phyloP scores from a whole-genome alignment of 768 basidiomycete species.

The Pisolithus albus region DNA sequence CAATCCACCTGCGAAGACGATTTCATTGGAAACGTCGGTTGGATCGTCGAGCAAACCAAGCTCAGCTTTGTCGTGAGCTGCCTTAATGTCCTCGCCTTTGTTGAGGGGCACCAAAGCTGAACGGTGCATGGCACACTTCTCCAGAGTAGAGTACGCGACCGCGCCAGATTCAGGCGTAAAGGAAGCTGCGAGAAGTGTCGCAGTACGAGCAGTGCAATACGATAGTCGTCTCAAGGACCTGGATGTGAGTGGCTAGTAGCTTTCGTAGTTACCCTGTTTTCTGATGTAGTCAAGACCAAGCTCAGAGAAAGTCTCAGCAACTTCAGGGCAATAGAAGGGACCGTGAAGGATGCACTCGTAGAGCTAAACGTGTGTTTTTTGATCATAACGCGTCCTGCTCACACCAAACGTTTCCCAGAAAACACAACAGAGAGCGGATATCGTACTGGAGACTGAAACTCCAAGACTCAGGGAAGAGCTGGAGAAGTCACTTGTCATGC shows the following conservation, averaged over 20 bases:
- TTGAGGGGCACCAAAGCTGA: constrained; percentile 11
- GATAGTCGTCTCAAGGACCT: constrained; percentile 57
- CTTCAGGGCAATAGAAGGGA: constrained; percentile 65
- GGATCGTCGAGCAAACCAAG: constrained; percentile 2
- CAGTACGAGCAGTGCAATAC: constrained; percentile 41
- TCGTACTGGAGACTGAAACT: constrained; percentile 50
- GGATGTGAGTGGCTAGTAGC: constrained; percentile 33
- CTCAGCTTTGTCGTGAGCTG: constrained; percentile 11
- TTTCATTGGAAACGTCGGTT: not conserved
- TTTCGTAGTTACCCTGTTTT: not conserved
- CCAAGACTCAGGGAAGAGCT: constrained; percentile 58
- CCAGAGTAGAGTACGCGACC: constrained; percentile 7
- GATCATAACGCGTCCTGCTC: not conserved
- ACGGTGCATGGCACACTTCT: not conserved
- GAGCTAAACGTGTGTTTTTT: constrained; percentile 46
- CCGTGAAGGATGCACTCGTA: constrained; percentile 57
- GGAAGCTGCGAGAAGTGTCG: constrained; percentile 37
- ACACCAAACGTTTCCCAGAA: constrained; percentile 31
- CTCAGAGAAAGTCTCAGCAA: constrained; percentile 68
- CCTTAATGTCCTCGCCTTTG: not conserved
- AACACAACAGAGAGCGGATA: constrained; percentile 52
- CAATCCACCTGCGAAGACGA: not conserved
- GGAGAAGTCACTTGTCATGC: constrained; percentile 50
- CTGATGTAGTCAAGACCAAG: constrained; percentile 38
- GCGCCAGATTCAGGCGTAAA: constrained; percentile 28